Evolutionary conservation across 2,329 filamentous ascomycete genomes (phyloP), one percentile per base, ranked within the genome.

Genomic region (Venturia effusa): DNA sequence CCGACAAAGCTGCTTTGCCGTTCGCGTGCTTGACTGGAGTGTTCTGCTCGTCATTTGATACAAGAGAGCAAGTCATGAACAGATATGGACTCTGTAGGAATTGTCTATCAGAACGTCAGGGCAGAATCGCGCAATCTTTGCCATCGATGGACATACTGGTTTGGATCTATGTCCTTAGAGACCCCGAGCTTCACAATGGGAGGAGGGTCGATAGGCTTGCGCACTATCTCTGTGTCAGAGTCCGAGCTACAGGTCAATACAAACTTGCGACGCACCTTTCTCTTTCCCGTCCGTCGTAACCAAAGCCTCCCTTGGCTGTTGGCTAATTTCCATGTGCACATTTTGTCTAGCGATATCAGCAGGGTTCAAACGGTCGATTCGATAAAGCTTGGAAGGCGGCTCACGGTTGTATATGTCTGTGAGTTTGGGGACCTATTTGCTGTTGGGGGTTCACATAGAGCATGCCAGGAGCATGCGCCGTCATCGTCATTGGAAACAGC

Each of bases 191-290:
- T 86, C 57, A 96, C 79, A 69, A 96, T 89, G 51, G 91, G 91
- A 15, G 91, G 91, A 61, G 92, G 91, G 73, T 96, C 91, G 70
- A 96, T 85, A 8, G 91, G 90, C 74, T 95, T 95, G 68, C 91
- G 87, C 71, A 90, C 88, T 89, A 72, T 63, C 22, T 62, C 34
- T 41, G 41, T 22, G 43, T 40, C 32, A 51, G 71, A 70, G 34
- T 34, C 17, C 32, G 32, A 32, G 22, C 13, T 32, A 60, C 24
- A 48, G 43, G 41, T 48, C 22, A 57, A 66, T 11, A 34, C 61
- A 34, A 64, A 61, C 22, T 13, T 59, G 37, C 55, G 8, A 51
- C 74, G 62, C 75, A 88, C 87, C 83, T 79, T 91, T 91, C 71
- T 91, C 88, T 74, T 91, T 91, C 68, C 85, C 85, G 68, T 87